Evolutionary conservation across 2,329 filamentous ascomycete species (phyloP).

Genomic region (Hypoxylon sp.): DNA sequence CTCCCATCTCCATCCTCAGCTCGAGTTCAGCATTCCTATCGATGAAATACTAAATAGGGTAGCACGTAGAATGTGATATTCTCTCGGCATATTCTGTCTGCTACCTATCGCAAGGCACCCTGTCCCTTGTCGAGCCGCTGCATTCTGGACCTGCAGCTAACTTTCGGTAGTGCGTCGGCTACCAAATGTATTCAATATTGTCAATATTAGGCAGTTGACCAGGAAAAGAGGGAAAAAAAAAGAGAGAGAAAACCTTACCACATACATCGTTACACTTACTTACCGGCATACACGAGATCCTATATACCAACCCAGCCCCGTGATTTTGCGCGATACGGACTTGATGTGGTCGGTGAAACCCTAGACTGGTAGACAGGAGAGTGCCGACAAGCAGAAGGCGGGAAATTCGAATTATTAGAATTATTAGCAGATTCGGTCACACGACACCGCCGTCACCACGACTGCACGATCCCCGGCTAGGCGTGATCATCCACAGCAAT

Average conservation of each 20-base stretch:
- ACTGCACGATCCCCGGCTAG: conserved; percentile 32
- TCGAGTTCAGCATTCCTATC: too few relatives aligned
- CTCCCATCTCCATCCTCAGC: too few relatives aligned
- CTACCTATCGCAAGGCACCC: too few relatives aligned
- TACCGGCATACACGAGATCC: conserved; percentile 31
- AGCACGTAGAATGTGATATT: too few relatives aligned
- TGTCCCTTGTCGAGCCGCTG: not conserved
- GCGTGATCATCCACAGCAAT: conserved; percentile 25
- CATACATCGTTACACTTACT: conserved; percentile 3
- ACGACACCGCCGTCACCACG: conserved; percentile 32
- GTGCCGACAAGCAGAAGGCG: conserved; percentile 3
- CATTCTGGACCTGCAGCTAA: conserved; percentile 33
- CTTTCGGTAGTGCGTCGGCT: conserved; percentile 22
- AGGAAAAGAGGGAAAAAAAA: too few relatives aligned
- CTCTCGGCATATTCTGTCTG: too few relatives aligned
- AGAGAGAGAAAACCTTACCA: conserved; percentile 21
- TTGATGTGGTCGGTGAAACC: conserved; percentile 19
- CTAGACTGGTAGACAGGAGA: conserved; percentile 7
- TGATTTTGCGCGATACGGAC: conserved; percentile 13
- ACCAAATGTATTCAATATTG: conserved; percentile 8
- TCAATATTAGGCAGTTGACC: conserved; percentile 7
- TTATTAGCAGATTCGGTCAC: conserved; percentile 30
- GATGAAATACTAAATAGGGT: too few relatives aligned
- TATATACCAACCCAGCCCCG: conserved; percentile 9
- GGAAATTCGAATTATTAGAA: conserved; percentile 10